These are phyloP conservation scores for Candida adriatica DNA, from an alignment of 805 yeast species.

Conservation along the genomic window DNA sequence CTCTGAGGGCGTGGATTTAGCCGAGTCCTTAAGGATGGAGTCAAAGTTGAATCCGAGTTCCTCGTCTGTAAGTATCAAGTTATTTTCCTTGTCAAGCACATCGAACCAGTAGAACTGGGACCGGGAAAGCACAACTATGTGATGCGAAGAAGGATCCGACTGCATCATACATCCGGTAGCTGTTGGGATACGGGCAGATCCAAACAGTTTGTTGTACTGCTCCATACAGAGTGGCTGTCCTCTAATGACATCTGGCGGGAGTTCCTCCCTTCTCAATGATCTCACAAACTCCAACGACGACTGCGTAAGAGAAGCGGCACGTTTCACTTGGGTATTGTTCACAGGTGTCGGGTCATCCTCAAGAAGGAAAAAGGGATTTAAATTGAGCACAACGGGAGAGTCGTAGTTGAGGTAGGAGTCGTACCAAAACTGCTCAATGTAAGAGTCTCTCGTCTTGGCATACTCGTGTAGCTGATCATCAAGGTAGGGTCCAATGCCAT, in stretches of 20 bases:
- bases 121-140: constrained; percentile 73
- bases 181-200: constrained; percentile 83
- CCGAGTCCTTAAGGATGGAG: constrained; percentile 70
- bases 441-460: constrained; percentile 59
- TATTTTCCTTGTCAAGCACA: constrained; percentile 68
- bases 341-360: constrained; percentile 81
- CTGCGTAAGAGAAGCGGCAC: constrained; percentile 75
- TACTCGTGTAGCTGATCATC: constrained; percentile 62
- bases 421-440: constrained; percentile 92
- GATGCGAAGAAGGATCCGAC: constrained; percentile 67
- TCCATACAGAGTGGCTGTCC: constrained; percentile 81
- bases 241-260: constrained; percentile 63
- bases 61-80: constrained; percentile 64
- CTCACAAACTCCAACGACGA: constrained; percentile 75
- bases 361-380: constrained; percentile 83
- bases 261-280: constrained; percentile 67
- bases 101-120: constrained; percentile 96
- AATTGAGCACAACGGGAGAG: constrained; percentile 83
- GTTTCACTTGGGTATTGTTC: constrained; percentile 49
- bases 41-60: constrained; percentile 71
- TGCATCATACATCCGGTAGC: constrained; percentile 80
- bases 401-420: constrained; percentile 85
- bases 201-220: constrained; percentile 82
- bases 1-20: constrained; percentile 41
- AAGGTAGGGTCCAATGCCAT: constrained; percentile 46